Conservation (phyloP, 225 moss, liverwort and hornwort genomes). For the Marchantia paleacea region DNA sequence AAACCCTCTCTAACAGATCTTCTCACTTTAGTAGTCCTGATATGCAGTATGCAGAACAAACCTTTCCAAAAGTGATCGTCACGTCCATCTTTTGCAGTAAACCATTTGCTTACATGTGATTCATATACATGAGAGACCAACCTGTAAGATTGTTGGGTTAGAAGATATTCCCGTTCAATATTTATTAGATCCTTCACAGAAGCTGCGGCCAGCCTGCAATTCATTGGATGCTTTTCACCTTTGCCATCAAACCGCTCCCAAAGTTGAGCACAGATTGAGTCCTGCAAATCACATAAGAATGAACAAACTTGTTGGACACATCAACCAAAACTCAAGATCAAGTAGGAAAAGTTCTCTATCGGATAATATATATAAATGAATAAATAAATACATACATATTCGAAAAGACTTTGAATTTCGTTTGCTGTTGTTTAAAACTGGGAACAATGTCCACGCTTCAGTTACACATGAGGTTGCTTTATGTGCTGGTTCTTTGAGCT, state of each 20-base stretch:
- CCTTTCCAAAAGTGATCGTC: not conserved
- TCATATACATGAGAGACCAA: slow-evolving; percentile 9
- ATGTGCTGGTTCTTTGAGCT: not conserved
- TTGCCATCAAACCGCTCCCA: slow-evolving; percentile 65
- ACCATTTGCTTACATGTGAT: too few relatives aligned
- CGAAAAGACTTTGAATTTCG: not conserved
- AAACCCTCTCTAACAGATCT: not conserved
- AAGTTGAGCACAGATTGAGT: slow-evolving; percentile 54
- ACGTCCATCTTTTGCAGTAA: not conserved
- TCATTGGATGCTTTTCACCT: slow-evolving; percentile 50
- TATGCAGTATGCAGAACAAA: not conserved
- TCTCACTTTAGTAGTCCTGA: not conserved
- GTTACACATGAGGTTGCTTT: not conserved
- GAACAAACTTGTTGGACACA: too few relatives aligned
- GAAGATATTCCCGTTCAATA: slow-evolving; percentile 64
- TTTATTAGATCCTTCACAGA: slow-evolving; percentile 80
- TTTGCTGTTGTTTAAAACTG: not conserved
- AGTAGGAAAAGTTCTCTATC: not conserved
- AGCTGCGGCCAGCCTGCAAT: slow-evolving; percentile 51
- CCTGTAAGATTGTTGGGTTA: slow-evolving; percentile 68
- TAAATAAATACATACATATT: too few relatives aligned
- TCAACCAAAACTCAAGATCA: not conserved
- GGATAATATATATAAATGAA: too few relatives aligned
- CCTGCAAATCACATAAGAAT: slow-evolving; percentile 41
- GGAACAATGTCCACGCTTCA: not conserved